phyloP scores from a whole-genome alignment of 169 alveolate genomes.

The Prorocentrum cordatum region DNA sequence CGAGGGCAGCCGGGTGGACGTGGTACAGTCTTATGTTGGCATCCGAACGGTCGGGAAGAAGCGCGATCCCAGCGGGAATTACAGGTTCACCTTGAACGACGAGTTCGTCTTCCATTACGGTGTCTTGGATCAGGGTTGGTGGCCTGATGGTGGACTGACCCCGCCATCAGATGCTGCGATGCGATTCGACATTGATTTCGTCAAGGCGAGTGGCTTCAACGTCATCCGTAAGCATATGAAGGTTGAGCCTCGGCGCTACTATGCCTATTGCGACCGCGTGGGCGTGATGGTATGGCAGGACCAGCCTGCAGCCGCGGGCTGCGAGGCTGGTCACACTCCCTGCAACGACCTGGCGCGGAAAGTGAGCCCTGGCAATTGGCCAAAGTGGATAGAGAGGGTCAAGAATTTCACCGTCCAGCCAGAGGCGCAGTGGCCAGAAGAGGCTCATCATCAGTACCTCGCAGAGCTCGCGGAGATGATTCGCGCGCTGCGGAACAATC shows the following conservation, averaged over 20 bases:
- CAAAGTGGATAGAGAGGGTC: too few species aligned
- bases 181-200: background rate
- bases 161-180: constrained; percentile 1
- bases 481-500: background rate
- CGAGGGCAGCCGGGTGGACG: background rate
- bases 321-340: too few species aligned
- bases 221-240: background rate
- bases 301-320: too few species aligned
- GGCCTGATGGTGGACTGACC: constrained; percentile 14
- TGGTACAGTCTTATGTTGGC: background rate
- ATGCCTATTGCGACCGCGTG: constrained; percentile 17
- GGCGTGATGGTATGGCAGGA: constrained; percentile 8
- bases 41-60: background rate
- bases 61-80: background rate
- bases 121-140: constrained; percentile 24
- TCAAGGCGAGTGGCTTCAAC: background rate
- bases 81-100: background rate
- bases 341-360: too few species aligned
- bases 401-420: too few species aligned
- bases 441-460: background rate
- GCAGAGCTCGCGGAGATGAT: constrained; percentile 7
- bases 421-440: background rate
- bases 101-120: constrained; percentile 4
- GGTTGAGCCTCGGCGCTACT: constrained; percentile 5
- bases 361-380: too few species aligned